Evolutionary conservation across 2,329 filamentous ascomycete species (phyloP).

Genomic region (Calonectria pseudoturangicola): DNA sequence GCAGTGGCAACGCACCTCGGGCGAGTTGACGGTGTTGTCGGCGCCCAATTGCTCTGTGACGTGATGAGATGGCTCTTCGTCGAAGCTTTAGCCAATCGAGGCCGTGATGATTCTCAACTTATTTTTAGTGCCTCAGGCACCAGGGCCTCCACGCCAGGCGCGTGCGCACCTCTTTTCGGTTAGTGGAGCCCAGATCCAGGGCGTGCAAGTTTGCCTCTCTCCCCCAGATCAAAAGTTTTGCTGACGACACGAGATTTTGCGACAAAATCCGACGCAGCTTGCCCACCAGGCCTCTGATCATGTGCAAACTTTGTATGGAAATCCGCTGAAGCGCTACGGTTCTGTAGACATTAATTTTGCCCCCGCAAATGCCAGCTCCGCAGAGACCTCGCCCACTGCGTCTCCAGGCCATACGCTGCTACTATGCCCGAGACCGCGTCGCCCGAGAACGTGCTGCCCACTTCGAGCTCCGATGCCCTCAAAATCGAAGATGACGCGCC

Average conservation of each 20-base stretch:
- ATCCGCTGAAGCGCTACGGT: constrained; percentile 66
- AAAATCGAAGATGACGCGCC: constrained; percentile 53
- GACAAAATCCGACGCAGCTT: constrained; percentile 66
- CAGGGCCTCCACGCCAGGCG: constrained; percentile 46
- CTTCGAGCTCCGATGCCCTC: constrained; percentile 55
- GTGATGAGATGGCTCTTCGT: constrained; percentile 55
- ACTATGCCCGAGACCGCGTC: constrained; percentile 79
- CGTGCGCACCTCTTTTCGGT: constrained; percentile 53
- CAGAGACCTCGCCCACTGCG: constrained; percentile 71
- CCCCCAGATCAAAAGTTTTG: constrained; percentile 67
- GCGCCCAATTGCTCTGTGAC: constrained; percentile 62
- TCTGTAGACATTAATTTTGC: constrained; percentile 74
- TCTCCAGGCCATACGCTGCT: constrained; percentile 65
- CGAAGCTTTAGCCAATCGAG: constrained; percentile 57
- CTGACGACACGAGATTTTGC: constrained; percentile 67
- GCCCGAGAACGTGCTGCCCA: constrained; percentile 64
- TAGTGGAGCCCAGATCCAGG: constrained; percentile 50
- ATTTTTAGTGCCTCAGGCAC: constrained; percentile 60
- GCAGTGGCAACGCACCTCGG: constrained; percentile 54
- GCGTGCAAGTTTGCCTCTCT: constrained; percentile 55
- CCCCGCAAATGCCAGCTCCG: constrained; percentile 75
- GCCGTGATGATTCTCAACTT: constrained; percentile 57
- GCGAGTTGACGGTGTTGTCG: constrained; percentile 56
- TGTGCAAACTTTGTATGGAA: constrained; percentile 71
- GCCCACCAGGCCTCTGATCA: constrained; percentile 70